Evolutionary conservation across 2,329 filamentous ascomycete genomes (phyloP).

Genomic region (Fusarium torreyae): DNA sequence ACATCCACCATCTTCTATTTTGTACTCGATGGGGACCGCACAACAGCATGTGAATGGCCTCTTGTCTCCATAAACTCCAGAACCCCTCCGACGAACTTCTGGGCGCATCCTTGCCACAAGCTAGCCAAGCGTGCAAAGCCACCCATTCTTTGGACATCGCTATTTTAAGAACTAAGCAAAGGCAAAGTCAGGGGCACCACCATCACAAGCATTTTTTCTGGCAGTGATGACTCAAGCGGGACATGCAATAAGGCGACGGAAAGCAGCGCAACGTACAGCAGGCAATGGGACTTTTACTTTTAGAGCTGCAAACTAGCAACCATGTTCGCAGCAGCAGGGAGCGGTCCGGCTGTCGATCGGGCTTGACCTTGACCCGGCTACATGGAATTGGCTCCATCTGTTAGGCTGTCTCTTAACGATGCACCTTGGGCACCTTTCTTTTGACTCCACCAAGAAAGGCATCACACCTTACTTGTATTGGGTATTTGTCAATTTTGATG

Average conservation of each 20-base stretch:
- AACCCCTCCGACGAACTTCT: slow-evolving; percentile 19
- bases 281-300: slow-evolving; percentile 2
- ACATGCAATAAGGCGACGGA: slow-evolving; percentile 5
- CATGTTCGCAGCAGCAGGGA: slow-evolving; percentile 45
- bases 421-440: slow-evolving; percentile 17
- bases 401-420: slow-evolving; percentile 14
- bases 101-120: slow-evolving; percentile 35
- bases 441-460: slow-evolving; percentile 33
- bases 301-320: slow-evolving; percentile 15
- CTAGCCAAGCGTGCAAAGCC: slow-evolving; percentile 25
- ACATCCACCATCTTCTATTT: slow-evolving; percentile 30
- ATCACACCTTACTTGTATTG: slow-evolving; percentile 26
- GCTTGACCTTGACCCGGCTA: slow-evolving; percentile 28
- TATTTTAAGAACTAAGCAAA: slow-evolving; percentile 49
- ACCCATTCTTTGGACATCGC: slow-evolving; percentile 24
- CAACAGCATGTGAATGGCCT: slow-evolving; percentile 30
- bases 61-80: slow-evolving; percentile 19
- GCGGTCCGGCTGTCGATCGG: slow-evolving; percentile 48
- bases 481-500: slow-evolving; percentile 16
- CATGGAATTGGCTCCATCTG: slow-evolving; percentile 20
- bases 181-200: slow-evolving; percentile 52
- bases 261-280: slow-evolving; percentile 7
- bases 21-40: slow-evolving; percentile 4
- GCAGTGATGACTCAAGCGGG: slow-evolving; percentile 16
- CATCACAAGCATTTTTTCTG: slow-evolving; percentile 33